phyloP scores from a whole-genome alignment of 2,329 filamentous ascomycete species.

The Blumeria graminis region DNA sequence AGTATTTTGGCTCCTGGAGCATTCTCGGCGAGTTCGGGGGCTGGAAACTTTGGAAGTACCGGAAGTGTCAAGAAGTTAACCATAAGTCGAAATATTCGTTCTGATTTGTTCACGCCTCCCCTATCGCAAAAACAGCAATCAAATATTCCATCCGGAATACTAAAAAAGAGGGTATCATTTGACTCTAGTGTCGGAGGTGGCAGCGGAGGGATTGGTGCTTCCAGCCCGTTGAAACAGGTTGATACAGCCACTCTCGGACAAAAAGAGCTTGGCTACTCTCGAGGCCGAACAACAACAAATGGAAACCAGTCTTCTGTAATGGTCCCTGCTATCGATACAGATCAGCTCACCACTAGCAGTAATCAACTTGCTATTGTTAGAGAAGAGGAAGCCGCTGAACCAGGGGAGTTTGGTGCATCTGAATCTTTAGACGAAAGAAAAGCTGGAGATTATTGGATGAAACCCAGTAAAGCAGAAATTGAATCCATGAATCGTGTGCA shows the following conservation, averaged over 20 bases:
- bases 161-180: constrained; percentile 81
- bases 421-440: constrained; percentile 7
- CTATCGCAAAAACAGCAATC: constrained; percentile 19
- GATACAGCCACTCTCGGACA: constrained; percentile 19
- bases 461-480: constrained; percentile 50
- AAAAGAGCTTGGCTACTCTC: constrained; percentile 34
- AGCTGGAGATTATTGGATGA: constrained; percentile 71
- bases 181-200: constrained; percentile 32
- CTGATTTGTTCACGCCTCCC: constrained; percentile 39
- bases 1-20: constrained; percentile 71
- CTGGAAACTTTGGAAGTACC: constrained; percentile 39
- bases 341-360: constrained; percentile 34
- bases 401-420: constrained; percentile 2
- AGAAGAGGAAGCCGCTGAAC: constrained; percentile 31
- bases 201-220: constrained; percentile 17
- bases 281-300: constrained; percentile 20
- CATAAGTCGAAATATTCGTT: constrained; percentile 71
- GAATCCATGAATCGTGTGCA: constrained; percentile 58
- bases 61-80: constrained; percentile 71
- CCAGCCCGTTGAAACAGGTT: constrained; percentile 14
- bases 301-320: constrained; percentile 23
- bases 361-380: constrained; percentile 60
- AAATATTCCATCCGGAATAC: constrained; percentile 19
- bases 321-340: constrained; percentile 34
- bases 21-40: constrained; percentile 44